Evolutionary conservation across 2,329 filamentous ascomycete species (phyloP).

Genomic region (Tympanopsis confertula): DNA sequence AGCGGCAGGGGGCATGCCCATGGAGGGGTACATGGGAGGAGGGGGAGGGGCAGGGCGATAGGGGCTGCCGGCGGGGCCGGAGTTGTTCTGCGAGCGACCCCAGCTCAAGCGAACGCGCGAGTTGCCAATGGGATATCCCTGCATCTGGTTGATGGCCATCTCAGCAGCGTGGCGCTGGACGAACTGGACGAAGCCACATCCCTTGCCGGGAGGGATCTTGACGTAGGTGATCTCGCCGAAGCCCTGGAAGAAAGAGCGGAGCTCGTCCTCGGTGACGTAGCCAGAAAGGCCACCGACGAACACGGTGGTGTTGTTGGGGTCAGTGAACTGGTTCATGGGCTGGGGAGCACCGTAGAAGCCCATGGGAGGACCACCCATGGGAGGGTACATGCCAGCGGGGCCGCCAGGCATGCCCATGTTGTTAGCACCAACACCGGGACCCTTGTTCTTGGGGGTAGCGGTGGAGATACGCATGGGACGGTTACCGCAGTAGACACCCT

Average conservation of each 20-base stretch:
- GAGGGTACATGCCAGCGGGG: not conserved
- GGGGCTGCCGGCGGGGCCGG: constrained; percentile 81
- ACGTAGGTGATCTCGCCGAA: constrained; percentile 99
- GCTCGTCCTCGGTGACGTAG: constrained; percentile 97
- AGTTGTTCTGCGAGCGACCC: constrained; percentile 99
- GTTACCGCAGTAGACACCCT: constrained; percentile 98
- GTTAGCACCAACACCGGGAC: not conserved
- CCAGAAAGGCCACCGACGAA: constrained; percentile 95
- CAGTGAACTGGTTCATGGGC: constrained; percentile 96
- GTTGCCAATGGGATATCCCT: constrained; percentile 98
- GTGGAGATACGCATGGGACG: constrained; percentile 97
- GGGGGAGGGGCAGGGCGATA: constrained; percentile 76
- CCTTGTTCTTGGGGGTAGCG: constrained; percentile 85
- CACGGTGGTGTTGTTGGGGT: constrained; percentile 98
- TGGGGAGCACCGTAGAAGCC: constrained; percentile 32
- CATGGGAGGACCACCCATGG: not conserved
- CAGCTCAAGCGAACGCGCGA: constrained; percentile 94
- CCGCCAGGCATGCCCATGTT: not conserved
- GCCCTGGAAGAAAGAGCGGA: constrained; percentile 98
- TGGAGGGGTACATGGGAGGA: not conserved
- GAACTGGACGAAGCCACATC: constrained; percentile 97
- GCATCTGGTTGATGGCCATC: constrained; percentile 99
- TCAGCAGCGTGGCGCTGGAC: constrained; percentile 96
- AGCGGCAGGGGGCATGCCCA: not conserved
- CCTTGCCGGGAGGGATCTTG: constrained; percentile 98